Base-by-base conservation (phyloP, 306 rosid species). In the Abrus precatorius region DNA sequence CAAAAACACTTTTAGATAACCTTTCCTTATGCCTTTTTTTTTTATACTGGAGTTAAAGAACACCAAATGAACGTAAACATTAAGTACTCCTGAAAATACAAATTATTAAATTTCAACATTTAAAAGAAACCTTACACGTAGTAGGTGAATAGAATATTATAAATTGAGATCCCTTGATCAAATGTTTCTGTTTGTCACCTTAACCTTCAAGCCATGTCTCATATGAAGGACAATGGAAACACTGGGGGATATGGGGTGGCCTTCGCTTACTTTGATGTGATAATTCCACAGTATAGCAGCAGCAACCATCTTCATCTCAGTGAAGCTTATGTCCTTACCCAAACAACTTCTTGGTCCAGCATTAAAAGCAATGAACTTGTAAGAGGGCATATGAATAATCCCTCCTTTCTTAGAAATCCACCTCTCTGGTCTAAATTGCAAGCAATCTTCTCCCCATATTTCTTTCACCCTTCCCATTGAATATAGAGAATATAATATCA, bases 261-360 rank as follows among this genome's bases (percentile, higher is more conserved):
- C 66, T 60, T 30, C 41, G 12, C 3, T 14, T 41, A 60, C 11
- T 3, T 60, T n/a, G 2, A 60, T 60, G n/a, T 32, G 66, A 60
- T 60, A 60, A 32, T 60, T 60, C 66, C 40, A 60, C 11, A 60
- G 32, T 10, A 60, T 30, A 60, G 66, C 66, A 30, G 14, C 66
- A 60, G 41, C 40, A 32, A 60, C 5, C 40, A 32, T 60, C 7
- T 60, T 60, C 3, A 60, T 60, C 41, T 30, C 11, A 60, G 1
- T 30, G 66, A 32, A 60, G 66, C 41, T 60, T 32, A 60, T 60
- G 2, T 32, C 14, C 41, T 60, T 60, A 29, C 66, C 66, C 14
- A 60, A 60, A 60, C 66, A 60, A 60, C 41, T 60, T 60, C 41
- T 60, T 59, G 40, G 65, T 60, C 66, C 66, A 5, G 66, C 66